These are phyloP conservation scores for Didymella glomerata DNA, from an alignment of 2,329 filamentous ascomycete species.

Conservation along the genomic window DNA sequence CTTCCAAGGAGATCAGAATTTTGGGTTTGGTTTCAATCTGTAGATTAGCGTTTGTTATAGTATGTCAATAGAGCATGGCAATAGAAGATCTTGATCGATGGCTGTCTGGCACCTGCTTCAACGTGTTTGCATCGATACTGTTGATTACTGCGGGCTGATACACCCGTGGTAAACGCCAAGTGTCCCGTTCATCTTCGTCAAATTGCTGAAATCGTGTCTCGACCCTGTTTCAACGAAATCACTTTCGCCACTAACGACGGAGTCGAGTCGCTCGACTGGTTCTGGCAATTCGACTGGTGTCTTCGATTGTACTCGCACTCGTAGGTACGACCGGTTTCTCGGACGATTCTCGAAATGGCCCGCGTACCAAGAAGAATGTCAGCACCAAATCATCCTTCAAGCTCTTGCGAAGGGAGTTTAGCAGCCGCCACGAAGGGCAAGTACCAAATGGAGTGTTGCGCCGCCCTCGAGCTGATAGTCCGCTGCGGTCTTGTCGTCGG, in stretches of 20 bases:
- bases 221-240: neutral
- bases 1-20: conserved; percentile 33
- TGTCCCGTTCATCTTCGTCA: neutral
- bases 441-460: conserved; percentile 91
- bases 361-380: neutral
- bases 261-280: neutral
- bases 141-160: neutral
- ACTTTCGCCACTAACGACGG: neutral
- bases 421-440: conserved; percentile 84
- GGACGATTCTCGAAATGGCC: neutral
- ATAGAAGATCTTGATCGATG: neutral
- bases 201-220: neutral
- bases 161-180: neutral
- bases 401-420: conserved; percentile 12
- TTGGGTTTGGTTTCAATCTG: conserved; percentile 35
- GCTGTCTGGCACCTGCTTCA: neutral
- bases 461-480: conserved; percentile 93
- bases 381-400: conserved; percentile 3
- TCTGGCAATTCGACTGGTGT: neutral
- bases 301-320: neutral
- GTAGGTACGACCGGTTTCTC: neutral
- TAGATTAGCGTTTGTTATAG: neutral
- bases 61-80: neutral
- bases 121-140: neutral
- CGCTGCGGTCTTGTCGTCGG: conserved; percentile 89